phyloP scores from a whole-genome alignment of 208 protist genomes.

The Acanthamoeba lenticulata region DNA sequence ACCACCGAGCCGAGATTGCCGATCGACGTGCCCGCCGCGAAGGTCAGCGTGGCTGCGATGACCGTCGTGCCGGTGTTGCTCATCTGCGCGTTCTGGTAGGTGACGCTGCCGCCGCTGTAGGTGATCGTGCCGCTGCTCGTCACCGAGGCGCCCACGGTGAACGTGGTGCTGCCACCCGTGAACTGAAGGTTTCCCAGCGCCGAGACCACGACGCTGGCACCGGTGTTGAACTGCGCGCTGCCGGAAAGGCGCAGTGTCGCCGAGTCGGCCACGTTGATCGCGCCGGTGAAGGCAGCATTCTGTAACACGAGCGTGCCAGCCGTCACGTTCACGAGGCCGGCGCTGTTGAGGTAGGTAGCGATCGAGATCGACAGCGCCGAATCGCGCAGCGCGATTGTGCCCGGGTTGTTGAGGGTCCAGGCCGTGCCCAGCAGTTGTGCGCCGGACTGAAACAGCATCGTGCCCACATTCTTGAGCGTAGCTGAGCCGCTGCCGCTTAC shows the following conservation, averaged over 20 bases:
- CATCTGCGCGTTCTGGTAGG: background rate
- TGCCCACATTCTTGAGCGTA: conserved; percentile 14
- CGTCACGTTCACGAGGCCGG: background rate
- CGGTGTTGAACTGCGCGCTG: background rate
- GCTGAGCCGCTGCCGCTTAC: background rate
- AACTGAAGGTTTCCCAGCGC: background rate
- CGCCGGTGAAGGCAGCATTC: background rate
- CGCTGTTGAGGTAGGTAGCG: background rate
- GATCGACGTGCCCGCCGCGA: conserved; percentile 55
- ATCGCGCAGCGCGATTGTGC: background rate
- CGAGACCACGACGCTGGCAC: background rate
- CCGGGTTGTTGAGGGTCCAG: background rate
- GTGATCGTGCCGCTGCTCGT: background rate
- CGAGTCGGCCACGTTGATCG: background rate
- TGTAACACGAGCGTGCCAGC: background rate
- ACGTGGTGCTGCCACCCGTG: background rate
- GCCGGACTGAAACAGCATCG: background rate
- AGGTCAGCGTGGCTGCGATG: too few relatives aligned
- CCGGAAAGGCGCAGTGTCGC: background rate
- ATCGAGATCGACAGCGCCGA: background rate
- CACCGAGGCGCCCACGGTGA: background rate
- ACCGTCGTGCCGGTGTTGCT: background rate
- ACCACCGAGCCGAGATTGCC: background rate
- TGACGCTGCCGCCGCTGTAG: background rate
- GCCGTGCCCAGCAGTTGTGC: background rate